These are phyloP conservation scores for Lonicera japonica DNA, from an alignment of 129 eudicot species.

Conservation along the genomic window DNA sequence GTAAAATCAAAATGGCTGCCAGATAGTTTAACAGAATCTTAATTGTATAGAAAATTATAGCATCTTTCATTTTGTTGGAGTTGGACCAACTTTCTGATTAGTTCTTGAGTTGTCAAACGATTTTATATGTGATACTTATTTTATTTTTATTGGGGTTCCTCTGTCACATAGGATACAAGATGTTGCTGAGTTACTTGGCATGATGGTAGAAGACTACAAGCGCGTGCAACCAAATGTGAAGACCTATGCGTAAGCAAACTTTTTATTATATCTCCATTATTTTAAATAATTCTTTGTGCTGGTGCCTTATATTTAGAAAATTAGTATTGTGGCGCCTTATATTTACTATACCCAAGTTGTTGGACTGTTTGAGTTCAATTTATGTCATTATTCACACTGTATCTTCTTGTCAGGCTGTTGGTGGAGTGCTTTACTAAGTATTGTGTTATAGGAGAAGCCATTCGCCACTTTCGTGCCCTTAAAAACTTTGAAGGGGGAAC, in stretches of 20 bases:
- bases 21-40: no score
- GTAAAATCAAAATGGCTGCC: no score
- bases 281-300: neutral
- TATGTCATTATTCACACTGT: conserved; percentile 4
- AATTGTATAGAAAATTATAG: no score
- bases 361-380: neutral
- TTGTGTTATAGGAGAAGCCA: conserved; percentile 80
- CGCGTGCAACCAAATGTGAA: conserved; percentile 84
- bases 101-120: neutral
- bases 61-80: no score
- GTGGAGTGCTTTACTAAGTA: conserved; percentile 97
- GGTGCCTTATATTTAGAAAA: no score
- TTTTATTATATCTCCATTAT: neutral
- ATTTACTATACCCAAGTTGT: neutral
- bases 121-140: neutral
- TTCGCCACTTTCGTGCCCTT: conserved; percentile 92
- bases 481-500: conserved; percentile 64
- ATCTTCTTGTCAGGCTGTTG: conserved; percentile 55
- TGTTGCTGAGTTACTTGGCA: conserved; percentile 92
- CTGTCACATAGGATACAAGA: conserved; percentile 73
- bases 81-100: no score
- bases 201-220: conserved; percentile 90
- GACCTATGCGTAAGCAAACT: conserved; percentile 82
- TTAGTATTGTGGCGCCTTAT: neutral
- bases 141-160: neutral